phyloP scores from a whole-genome alignment of 352 stramenopile species.

The Globisporangium irregulare region DNA sequence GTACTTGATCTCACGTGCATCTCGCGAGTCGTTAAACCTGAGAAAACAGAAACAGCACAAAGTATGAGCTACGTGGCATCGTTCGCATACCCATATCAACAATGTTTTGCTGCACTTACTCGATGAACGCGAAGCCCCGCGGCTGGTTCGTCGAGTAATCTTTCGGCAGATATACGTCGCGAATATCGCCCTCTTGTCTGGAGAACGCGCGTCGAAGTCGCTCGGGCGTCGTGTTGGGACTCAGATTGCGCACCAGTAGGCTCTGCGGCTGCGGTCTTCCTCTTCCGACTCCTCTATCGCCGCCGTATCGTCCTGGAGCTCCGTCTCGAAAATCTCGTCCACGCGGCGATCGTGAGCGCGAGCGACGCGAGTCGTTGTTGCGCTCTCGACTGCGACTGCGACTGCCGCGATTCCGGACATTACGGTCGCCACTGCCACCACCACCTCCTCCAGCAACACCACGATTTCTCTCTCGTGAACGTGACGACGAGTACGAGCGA shows the following conservation, averaged over 20 bases:
- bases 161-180: constrained; percentile 66
- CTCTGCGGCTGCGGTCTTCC: constrained; percentile 33
- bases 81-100: neutral
- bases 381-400: constrained; percentile 23
- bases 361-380: constrained; percentile 10
- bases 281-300: constrained; percentile 1
- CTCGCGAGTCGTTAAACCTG: constrained; percentile 53
- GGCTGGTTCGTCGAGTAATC: constrained; percentile 52
- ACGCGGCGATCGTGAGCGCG: constrained; percentile 26
- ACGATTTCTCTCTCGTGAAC: constrained; percentile 28
- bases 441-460: constrained; percentile 13
- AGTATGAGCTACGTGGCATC: neutral
- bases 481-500: constrained; percentile 30
- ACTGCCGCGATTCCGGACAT: neutral
- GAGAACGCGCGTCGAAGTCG: constrained; percentile 50
- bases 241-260: constrained; percentile 53
- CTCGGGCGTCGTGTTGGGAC: constrained; percentile 32
- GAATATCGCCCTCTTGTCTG: constrained; percentile 44
- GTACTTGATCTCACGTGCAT: constrained; percentile 70
- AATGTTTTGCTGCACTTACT: constrained; percentile 26
- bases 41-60: neutral
- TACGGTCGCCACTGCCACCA: constrained; percentile 1
- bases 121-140: constrained; percentile 81
- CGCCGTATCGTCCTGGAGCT: constrained; percentile 7
- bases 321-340: constrained; percentile 13